A percentile compares a stretch with the other conserved stretches of the same genome.
Conservation (phyloP, 306 rosid species). For the Carpinus viminea region DNA sequence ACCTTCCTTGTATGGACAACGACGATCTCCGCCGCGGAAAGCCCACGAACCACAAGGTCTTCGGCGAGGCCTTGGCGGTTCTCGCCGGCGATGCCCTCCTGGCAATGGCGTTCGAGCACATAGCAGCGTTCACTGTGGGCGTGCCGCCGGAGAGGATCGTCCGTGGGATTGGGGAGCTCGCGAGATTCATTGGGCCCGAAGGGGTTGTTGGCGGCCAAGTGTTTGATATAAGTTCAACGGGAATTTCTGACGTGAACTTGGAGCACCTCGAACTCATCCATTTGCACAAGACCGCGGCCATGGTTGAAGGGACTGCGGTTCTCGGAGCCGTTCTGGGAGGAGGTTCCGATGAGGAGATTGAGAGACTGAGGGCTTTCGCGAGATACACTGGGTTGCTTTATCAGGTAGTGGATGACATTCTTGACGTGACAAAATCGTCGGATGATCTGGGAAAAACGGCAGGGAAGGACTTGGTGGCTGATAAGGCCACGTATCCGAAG, state of each 20-base stretch:
- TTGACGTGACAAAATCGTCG: conserved; percentile 69
- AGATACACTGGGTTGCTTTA: conserved; percentile 57
- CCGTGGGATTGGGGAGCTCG: conserved; percentile 51
- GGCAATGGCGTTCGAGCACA: conserved; percentile 59
- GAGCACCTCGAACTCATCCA: conserved; percentile 63
- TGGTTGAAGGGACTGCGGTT: conserved; percentile 66
- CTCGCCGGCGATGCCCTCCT: conserved; percentile 67
- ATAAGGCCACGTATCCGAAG: conserved; percentile 70
- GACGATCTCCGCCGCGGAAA: conserved; percentile 76
- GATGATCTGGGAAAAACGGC: conserved; percentile 75
- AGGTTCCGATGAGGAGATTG: conserved; percentile 52
- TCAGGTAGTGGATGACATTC: conserved; percentile 86
- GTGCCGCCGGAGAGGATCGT: conserved; percentile 43
- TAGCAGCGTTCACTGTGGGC: conserved; percentile 36
- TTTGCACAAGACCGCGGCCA: conserved; percentile 63
- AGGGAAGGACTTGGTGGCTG: conserved; percentile 73
- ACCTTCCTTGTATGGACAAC: conserved; percentile 79
- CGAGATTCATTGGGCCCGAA: conserved; percentile 52
- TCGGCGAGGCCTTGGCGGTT: conserved; percentile 69
- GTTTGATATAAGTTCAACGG: conserved; percentile 52
- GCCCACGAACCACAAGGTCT: conserved; percentile 66
- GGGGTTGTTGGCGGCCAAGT: conserved; percentile 73
- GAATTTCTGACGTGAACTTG: conserved; percentile 37
- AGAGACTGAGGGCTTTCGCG: conserved; percentile 54
- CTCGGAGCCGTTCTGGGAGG: conserved; percentile 70